Evolutionary conservation across 2,329 filamentous ascomycete species (phyloP).

Genomic region (Aspergillus oerlinghausenensis): DNA sequence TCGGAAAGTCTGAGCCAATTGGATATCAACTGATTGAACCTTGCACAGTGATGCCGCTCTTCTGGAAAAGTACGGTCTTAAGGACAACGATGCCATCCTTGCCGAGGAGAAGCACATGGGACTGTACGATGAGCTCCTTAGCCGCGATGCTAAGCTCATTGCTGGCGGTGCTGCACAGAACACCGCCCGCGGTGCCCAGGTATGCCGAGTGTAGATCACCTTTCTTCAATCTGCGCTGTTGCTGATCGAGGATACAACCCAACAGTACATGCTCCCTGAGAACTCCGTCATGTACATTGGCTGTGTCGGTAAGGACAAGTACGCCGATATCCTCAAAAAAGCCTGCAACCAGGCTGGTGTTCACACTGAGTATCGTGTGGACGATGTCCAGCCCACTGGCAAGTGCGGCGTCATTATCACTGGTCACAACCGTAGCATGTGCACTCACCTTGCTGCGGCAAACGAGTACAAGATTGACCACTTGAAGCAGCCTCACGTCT

Average conservation of each 20-base stretch:
- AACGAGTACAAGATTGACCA: conserved; percentile 97
- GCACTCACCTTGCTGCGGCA: conserved; percentile 90
- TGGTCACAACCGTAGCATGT: conserved; percentile 89
- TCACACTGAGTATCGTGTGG: conserved; percentile 90
- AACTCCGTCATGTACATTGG: conserved; percentile 92
- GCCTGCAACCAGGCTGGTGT: conserved; percentile 85
- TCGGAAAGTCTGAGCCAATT: not conserved
- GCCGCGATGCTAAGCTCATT: conserved; percentile 89
- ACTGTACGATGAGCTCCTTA: conserved; percentile 89
- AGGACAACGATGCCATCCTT: conserved; percentile 96
- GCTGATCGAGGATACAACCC: conserved; percentile 5
- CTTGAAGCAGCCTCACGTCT: conserved; percentile 84
- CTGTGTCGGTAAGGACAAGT: conserved; percentile 93
- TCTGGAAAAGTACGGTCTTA: conserved; percentile 87
- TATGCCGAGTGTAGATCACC: conserved; percentile 24
- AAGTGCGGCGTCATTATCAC: conserved; percentile 97
- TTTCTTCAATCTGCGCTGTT: not conserved
- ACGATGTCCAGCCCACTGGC: conserved; percentile 77
- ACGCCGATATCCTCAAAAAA: conserved; percentile 79
- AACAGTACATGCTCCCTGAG: conserved; percentile 77
- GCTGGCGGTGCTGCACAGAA: conserved; percentile 97
- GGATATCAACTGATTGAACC: conserved; percentile 3
- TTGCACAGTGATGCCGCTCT: conserved; percentile 67
- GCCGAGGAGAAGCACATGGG: conserved; percentile 85
- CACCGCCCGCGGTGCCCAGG: conserved; percentile 87